Conservation (phyloP, 345 rosid species). For the Brassica incana region DNA sequence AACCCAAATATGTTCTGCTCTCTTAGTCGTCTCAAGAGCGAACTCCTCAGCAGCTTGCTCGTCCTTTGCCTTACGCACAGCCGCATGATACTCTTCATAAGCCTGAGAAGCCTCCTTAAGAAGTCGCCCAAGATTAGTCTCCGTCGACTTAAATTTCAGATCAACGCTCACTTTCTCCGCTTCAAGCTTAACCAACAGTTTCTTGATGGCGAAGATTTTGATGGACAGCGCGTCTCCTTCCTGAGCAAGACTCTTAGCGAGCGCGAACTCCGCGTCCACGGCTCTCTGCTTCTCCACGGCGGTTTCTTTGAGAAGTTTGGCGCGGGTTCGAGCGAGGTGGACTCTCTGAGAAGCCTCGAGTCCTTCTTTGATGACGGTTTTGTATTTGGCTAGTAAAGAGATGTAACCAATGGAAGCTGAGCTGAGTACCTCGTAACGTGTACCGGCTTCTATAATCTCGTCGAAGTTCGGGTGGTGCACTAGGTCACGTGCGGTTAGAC, state of each 20-base stretch:
- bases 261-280: slow-evolving; percentile 17
- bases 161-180: slow-evolving; percentile 33
- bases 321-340: slow-evolving; percentile 33
- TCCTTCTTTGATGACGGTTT: slow-evolving; percentile 43
- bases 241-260: slow-evolving; percentile 27
- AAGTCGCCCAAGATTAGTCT: slow-evolving; percentile 22
- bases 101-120: slow-evolving; percentile 40
- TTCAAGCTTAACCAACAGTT: slow-evolving; percentile 38
- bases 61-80: slow-evolving; percentile 39
- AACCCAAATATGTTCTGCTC: slow-evolving; percentile 38
- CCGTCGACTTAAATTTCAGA: slow-evolving; percentile 20
- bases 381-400: slow-evolving; percentile 44
- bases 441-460: slow-evolving; percentile 37
- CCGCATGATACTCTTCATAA: slow-evolving; percentile 37
- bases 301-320: slow-evolving; percentile 38
- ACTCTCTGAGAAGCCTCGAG: slow-evolving; percentile 43
- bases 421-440: slow-evolving; percentile 40
- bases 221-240: slow-evolving; percentile 27
- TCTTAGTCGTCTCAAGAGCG: slow-evolving; percentile 37
- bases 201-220: slow-evolving; percentile 37
- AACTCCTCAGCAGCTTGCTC: slow-evolving; percentile 42
- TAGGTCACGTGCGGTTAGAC: slow-evolving; percentile 39
- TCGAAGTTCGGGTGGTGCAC: slow-evolving; percentile 38
- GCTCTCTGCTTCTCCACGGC: slow-evolving; percentile 38
- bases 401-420: slow-evolving; percentile 43